Conservation (phyloP, 2,329 filamentous ascomycete genomes). For the Penicillium sp. region DNA sequence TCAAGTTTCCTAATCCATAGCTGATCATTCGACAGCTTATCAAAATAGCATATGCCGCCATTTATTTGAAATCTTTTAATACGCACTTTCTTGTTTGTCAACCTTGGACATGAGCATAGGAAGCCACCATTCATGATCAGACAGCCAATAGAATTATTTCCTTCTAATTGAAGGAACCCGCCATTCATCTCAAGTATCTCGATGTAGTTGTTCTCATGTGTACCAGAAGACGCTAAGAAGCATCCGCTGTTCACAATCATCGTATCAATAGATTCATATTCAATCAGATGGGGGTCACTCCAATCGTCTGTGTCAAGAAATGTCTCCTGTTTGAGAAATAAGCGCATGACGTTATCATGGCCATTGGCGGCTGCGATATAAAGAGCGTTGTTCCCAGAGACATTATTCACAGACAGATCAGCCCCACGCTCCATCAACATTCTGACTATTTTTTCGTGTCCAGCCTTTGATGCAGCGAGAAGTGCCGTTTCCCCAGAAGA, state of each 20-base stretch:
- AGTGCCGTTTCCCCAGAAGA: background rate
- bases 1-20: background rate
- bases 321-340: background rate
- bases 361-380: background rate
- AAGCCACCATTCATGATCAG: background rate
- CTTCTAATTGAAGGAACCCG: background rate
- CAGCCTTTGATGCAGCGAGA: background rate
- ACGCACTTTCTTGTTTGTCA: rapidly evolving
- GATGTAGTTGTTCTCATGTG: too few species aligned
- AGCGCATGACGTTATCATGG: background rate
- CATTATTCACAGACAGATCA: background rate
- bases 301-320: background rate
- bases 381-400: background rate
- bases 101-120: background rate
- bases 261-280: background rate
- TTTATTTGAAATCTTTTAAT: background rate
- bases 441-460: background rate
- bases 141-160: background rate
- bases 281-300: background rate
- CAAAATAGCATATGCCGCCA: background rate
- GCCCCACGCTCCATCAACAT: background rate
- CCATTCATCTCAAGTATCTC: background rate
- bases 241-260: background rate
- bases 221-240: background rate
- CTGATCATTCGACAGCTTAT: background rate